Evolutionary conservation across 2,329 filamentous ascomycete genomes (phyloP).

Genomic region (Sporothrix pallida): DNA sequence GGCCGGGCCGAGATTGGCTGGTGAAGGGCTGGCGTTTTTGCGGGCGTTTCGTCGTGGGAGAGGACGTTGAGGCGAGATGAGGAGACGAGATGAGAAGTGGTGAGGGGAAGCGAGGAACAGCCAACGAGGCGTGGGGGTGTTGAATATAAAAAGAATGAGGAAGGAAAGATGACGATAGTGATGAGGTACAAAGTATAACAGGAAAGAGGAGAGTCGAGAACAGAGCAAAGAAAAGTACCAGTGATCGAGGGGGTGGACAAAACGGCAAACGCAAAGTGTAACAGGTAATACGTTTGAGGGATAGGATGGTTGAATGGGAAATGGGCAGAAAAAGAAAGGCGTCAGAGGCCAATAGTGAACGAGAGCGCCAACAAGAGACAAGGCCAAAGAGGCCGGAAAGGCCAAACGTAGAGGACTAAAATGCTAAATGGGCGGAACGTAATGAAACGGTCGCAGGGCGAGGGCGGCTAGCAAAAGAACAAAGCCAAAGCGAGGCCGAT

Average conservation of each 20-base stretch:
- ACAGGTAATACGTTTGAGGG: too few species aligned
- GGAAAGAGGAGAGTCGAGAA: neutral
- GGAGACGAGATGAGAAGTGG: neutral
- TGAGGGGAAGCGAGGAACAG: neutral
- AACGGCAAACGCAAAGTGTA: too few species aligned
- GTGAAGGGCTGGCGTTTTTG: slow-evolving; percentile 10
- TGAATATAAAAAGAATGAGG: neutral
- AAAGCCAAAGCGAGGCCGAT: neutral
- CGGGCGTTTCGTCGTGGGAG: slow-evolving; percentile 24
- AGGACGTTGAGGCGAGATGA: slow-evolving; percentile 8
- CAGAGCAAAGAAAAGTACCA: neutral
- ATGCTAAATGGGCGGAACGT: slow-evolving; percentile 13
- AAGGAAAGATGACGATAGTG: neutral
- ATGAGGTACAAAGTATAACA: too few species aligned
- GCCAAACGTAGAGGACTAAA: neutral
- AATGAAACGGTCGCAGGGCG: slow-evolving; percentile 19
- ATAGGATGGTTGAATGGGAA: too few species aligned
- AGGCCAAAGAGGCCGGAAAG: too few species aligned
- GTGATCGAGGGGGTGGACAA: too few species aligned
- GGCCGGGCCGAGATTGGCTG: slow-evolving; percentile 38
- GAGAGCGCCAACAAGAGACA: neutral
- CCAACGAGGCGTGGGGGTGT: neutral
- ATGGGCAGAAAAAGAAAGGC: neutral
- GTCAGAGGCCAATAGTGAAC: neutral
- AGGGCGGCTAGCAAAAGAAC: slow-evolving; percentile 27